Percentiles rank a stretch among this genome's conserved stretches.
phyloP scores from a whole-genome alignment of 1,284 basidiomycete genomes.

The Rhodotorula sp. region DNA sequence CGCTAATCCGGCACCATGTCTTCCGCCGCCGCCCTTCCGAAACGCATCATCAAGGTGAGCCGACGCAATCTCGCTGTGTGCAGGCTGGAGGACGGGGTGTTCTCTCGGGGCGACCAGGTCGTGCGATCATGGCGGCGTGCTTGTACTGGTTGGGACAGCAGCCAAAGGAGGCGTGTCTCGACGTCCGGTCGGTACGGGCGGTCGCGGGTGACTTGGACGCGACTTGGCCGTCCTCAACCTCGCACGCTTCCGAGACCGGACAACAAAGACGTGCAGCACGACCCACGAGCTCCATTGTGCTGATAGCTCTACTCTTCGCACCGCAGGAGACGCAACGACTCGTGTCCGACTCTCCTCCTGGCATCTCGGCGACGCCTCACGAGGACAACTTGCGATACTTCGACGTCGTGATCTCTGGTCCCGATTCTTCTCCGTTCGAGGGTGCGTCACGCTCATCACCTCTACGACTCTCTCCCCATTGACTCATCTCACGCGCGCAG shows the following conservation, averaged over 20 bases:
- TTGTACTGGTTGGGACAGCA: too few relatives aligned
- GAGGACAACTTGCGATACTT: constrained; percentile 99
- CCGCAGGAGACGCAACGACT: constrained; percentile 92
- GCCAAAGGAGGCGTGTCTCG: too few relatives aligned
- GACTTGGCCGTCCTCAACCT: too few relatives aligned
- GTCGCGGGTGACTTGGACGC: too few relatives aligned
- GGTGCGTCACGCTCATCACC: constrained; percentile 58
- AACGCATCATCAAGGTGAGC: constrained; percentile 61
- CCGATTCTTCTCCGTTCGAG: constrained; percentile 89
- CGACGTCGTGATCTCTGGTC: constrained; percentile 94
- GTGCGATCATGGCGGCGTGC: not conserved
- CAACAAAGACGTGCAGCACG: not conserved
- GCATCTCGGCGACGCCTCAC: constrained; percentile 88
- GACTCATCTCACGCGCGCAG: constrained; percentile 52
- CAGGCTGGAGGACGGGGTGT: not conserved
- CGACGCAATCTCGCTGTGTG: constrained; percentile 1
- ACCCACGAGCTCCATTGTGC: not conserved
- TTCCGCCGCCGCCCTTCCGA: constrained; percentile 28
- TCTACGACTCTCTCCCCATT: not conserved
- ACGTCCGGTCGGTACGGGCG: too few relatives aligned
- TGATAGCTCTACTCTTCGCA: too few relatives aligned
- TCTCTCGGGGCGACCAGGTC: not conserved
- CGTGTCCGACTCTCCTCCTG: constrained; percentile 90
- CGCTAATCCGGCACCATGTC: not conserved
- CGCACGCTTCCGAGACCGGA: not conserved